Conservation (phyloP, 805 yeast species). For the Lipomyces yamanashiensis region DNA sequence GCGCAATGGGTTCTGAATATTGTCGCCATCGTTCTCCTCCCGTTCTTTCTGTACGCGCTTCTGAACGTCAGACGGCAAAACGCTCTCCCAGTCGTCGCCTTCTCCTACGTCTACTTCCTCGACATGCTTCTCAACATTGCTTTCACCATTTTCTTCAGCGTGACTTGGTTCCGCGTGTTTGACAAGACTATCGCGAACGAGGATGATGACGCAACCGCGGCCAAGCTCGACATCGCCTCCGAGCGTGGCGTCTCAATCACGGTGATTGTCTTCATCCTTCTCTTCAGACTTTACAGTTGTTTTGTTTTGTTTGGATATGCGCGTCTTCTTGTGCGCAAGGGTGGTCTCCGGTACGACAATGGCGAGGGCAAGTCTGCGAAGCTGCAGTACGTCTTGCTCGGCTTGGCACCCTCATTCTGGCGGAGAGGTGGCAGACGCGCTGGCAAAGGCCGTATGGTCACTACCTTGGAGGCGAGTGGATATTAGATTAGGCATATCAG, state of each 20-base stretch:
- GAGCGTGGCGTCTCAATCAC: slow-evolving; percentile 39
- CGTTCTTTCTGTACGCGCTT: slow-evolving; percentile 67
- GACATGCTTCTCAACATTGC: slow-evolving; percentile 72
- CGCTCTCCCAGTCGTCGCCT: slow-evolving; percentile 64
- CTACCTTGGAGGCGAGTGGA: slow-evolving; percentile 26
- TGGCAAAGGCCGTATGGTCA: slow-evolving; percentile 35
- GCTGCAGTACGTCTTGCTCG: slow-evolving; percentile 29
- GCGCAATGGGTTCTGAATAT: slow-evolving; percentile 83
- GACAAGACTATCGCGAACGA: slow-evolving; percentile 12
- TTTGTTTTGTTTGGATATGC: slow-evolving; percentile 55
- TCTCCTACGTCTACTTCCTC: slow-evolving; percentile 62
- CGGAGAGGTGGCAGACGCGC: slow-evolving; percentile 33
- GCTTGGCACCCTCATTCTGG: slow-evolving; percentile 31
- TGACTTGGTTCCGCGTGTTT: slow-evolving; percentile 65
- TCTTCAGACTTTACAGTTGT: slow-evolving; percentile 37
- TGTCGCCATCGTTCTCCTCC: slow-evolving; percentile 63
- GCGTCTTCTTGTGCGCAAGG: slow-evolving; percentile 54
- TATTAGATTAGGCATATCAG: slow-evolving; percentile 8
- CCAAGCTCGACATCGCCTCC: slow-evolving; percentile 27
- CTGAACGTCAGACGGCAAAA: slow-evolving; percentile 57
- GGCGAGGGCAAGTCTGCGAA: slow-evolving; percentile 26
- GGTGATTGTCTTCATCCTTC: slow-evolving; percentile 30
- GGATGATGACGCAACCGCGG: slow-evolving; percentile 11
- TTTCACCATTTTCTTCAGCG: slow-evolving; percentile 74
- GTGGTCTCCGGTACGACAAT: slow-evolving; percentile 45